Base-by-base conservation (phyloP, 345 rosid genomes). In the Erucastrum elatum region DNA sequence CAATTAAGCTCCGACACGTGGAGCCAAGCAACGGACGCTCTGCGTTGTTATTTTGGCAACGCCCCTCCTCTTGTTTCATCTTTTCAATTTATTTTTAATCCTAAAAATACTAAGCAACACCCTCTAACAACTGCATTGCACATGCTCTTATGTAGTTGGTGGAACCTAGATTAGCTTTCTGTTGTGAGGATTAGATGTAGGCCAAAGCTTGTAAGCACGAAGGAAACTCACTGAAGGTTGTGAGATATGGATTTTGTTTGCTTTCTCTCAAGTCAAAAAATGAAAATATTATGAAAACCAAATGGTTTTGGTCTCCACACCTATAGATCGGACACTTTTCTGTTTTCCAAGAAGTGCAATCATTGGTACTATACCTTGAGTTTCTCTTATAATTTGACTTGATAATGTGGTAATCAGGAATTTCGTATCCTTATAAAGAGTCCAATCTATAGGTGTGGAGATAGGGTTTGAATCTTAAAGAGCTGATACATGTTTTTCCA, bases 151-250 rank as follows among this genome's bases (percentile, higher is more conserved):
- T 6, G 33, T 8, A 30, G 39, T 51, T 68, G 62, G 44, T 15
- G 72, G 62, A 51, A 49, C 34, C 60, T 71, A 35, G 35, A 71
- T 13, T 31, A 63, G 66, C 49, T 64, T 16, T 64, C 46, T 33
- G 37, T 64, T 64, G 17, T 13, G 56, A 49, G 56, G 56, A 49
- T 60, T 72, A 26, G 9, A 39, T 27, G 37, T 4, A 72, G 39
- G 15, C 27, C 5, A 27, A 16, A 41, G 10, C 58, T 71, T 59
- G 5, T 12, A 11, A 70, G 31, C 30, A 35, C n/a, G 39, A 62
- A 30, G 2, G 10, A n/a, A 62, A 62, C 65, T 61, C 35, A 31
- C 1, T 31, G 66, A 62, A 13, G 10, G 21, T 30, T 62, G 21
- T 62, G 66, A 13, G 16, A 5, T 2, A 7, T 1, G 35, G 9